Evolutionary conservation across 2,329 filamentous ascomycete genomes (phyloP).

Genomic region (Talaromyces marneffei): DNA sequence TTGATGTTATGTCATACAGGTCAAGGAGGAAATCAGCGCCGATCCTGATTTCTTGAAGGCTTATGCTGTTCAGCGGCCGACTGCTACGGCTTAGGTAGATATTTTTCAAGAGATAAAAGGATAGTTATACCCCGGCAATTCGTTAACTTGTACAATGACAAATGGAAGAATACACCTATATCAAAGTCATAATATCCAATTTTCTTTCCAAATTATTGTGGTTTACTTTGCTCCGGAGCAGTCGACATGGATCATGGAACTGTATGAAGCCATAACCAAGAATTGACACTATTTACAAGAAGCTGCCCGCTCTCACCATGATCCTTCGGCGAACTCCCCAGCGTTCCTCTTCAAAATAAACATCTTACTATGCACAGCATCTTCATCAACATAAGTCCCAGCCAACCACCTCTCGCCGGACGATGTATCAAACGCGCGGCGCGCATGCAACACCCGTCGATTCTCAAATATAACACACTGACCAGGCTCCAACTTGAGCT

Average conservation of each 20-base stretch:
- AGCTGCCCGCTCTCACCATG: too few species aligned
- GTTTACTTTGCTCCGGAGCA: neutral
- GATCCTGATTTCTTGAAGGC: constrained; percentile 75
- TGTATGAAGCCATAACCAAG: too few species aligned
- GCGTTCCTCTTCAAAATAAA: constrained; percentile 10
- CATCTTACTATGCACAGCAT: constrained; percentile 45
- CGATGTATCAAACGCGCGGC: constrained; percentile 62
- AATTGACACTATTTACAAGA: neutral
- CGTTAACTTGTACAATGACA: constrained; percentile 2
- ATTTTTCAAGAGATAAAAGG: neutral
- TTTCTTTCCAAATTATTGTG: neutral
- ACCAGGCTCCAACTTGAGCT: constrained; percentile 69
- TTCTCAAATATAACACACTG: constrained; percentile 96
- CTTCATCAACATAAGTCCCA: constrained; percentile 72
- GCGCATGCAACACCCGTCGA: constrained; percentile 73
- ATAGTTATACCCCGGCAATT: constrained; percentile 7
- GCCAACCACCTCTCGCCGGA: constrained; percentile 73
- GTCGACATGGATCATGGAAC: too few species aligned
- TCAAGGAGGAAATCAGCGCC: constrained; percentile 87
- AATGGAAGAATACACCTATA: neutral
- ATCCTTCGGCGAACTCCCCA: neutral
- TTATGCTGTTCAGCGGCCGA: constrained; percentile 50
- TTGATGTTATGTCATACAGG: constrained; percentile 46
- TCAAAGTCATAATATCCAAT: neutral
- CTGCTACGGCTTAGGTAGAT: constrained; percentile 14